phyloP scores from a whole-genome alignment of 306 rosid species.

The Styphnolobium japonicum region DNA sequence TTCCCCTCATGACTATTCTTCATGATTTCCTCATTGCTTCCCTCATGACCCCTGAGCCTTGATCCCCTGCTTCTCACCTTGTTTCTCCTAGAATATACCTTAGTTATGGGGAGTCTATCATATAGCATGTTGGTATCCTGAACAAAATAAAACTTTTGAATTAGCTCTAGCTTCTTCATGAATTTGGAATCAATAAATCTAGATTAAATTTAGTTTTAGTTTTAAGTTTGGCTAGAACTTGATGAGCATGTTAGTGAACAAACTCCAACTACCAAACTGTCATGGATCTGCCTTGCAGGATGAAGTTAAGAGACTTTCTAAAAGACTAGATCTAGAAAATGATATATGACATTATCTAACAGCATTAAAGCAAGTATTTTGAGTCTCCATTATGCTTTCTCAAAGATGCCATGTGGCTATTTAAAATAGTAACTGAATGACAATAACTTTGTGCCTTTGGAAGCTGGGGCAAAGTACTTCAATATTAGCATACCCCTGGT shows the following conservation, averaged over 20 bases:
- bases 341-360: background rate
- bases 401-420: background rate
- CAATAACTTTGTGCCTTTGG: background rate
- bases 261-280: background rate
- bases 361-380: background rate
- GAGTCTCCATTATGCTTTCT: background rate
- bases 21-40: too few relatives aligned
- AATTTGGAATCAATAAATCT: background rate
- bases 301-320: background rate
- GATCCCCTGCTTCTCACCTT: too few relatives aligned
- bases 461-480: background rate
- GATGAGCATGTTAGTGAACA: background rate
- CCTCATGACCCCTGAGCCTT: too few relatives aligned
- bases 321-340: background rate
- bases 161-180: background rate
- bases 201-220: background rate
- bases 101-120: too few relatives aligned
- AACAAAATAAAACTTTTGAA: background rate
- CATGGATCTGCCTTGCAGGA: background rate
- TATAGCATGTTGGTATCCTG: background rate
- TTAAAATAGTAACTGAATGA: background rate
- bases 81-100: too few relatives aligned
- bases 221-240: background rate
- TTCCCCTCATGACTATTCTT: too few relatives aligned
- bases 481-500: background rate